phyloP scores from a whole-genome alignment of 306 rosid genomes.

The Sicyos baderoa region DNA sequence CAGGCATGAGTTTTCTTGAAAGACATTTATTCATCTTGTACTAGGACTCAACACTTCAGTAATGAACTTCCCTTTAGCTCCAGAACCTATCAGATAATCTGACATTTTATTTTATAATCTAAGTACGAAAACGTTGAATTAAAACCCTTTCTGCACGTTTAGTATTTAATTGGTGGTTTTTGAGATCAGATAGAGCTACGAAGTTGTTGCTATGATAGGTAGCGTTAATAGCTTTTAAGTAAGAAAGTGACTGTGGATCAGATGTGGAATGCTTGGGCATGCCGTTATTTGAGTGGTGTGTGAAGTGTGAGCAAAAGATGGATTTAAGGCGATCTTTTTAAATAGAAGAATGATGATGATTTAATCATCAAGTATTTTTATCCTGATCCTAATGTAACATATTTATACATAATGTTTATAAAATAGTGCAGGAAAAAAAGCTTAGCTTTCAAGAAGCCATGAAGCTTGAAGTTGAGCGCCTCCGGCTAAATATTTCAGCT shows the following conservation, averaged over 20 bases:
- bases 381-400: slow-evolving; percentile 1
- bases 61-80: no score
- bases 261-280: not conserved
- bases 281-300: not conserved
- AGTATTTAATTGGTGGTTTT: slow-evolving; percentile 1
- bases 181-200: not conserved
- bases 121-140: no score
- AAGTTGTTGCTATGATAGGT: not conserved
- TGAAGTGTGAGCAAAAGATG: not conserved
- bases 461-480: slow-evolving; percentile 96
- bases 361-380: not conserved
- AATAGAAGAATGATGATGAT: slow-evolving; percentile 12
- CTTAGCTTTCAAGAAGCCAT: slow-evolving; percentile 67
- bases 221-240: slow-evolving; percentile 2
- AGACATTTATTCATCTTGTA: no score
- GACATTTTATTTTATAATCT: no score
- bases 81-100: no score
- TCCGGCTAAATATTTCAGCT: slow-evolving; percentile 77
- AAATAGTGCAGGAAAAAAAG: slow-evolving; percentile 48
- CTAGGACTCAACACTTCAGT: no score
- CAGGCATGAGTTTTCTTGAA: not conserved
- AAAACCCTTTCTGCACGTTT: not conserved
- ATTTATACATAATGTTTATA: slow-evolving; percentile 15
- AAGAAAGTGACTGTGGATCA: not conserved
- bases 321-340: not conserved